These are phyloP conservation scores for Penicillium sp. DNA, from an alignment of 2,329 filamentous ascomycete genomes.

Conservation along the genomic window DNA sequence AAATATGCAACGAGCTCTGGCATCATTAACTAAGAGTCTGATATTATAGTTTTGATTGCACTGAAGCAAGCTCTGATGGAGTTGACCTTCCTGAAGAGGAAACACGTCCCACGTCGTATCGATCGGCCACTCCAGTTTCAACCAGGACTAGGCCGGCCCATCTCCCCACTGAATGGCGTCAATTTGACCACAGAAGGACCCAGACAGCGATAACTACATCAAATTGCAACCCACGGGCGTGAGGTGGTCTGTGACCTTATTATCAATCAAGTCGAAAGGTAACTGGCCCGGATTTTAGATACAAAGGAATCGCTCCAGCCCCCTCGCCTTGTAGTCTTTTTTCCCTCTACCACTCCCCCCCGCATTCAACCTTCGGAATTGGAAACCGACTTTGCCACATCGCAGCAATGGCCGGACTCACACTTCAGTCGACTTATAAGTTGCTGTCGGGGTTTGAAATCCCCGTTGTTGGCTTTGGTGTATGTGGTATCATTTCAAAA, in stretches of 20 bases:
- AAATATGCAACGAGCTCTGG: not conserved
- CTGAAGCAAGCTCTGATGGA: not conserved
- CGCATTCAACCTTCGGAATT: not conserved
- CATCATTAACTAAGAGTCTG: too few relatives aligned
- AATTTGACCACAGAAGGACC: constrained; percentile 3
- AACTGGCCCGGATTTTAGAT: not conserved
- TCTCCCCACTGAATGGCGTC: constrained; percentile 14
- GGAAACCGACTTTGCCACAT: not conserved
- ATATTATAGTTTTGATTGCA: not conserved
- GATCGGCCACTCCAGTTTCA: constrained; percentile 8
- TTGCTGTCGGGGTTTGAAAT: constrained; percentile 45
- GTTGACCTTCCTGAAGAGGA: not conserved
- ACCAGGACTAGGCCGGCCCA: constrained; percentile 4
- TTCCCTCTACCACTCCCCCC: not conserved
- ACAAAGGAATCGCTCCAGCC: not conserved
- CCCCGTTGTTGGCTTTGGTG: constrained; percentile 46
- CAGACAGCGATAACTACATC: not conserved
- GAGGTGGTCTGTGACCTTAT: constrained; percentile 16
- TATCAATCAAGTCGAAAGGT: constrained; percentile 10
- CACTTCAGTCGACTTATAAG: constrained; percentile 41
- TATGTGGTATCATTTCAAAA: constrained; percentile 24
- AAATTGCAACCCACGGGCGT: constrained; percentile 14
- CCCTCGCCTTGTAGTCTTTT: not conserved
- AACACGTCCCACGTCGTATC: not conserved
- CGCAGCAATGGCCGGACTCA: constrained; percentile 30